Conservation (phyloP, 495 filamentous ascomycete genomes). For the Pseudotulostoma volvatum region DNA sequence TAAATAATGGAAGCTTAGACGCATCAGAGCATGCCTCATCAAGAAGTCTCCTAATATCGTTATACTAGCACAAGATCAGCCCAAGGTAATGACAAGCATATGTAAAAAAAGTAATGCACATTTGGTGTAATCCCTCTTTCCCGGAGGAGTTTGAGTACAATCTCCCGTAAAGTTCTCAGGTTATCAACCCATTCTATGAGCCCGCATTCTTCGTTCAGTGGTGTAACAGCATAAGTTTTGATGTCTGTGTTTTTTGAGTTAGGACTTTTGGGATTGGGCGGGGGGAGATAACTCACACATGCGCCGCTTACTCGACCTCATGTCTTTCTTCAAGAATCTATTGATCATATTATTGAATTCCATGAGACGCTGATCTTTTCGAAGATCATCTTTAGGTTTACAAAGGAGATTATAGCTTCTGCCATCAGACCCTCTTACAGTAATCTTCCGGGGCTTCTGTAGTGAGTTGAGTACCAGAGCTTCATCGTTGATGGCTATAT, state of each 20-base stretch:
- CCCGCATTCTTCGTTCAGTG: constrained; percentile 93
- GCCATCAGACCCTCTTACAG: constrained; percentile 75
- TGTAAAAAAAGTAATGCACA: no score
- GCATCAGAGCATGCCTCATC: constrained; percentile 38
- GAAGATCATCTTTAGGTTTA: constrained; percentile 95
- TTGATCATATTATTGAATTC: constrained; percentile 99
- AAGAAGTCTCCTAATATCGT: constrained; percentile 39
- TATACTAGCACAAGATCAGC: no score
- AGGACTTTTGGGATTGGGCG: no score
- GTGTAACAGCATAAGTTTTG: constrained; percentile 91
- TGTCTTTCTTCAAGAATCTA: constrained; percentile 73
- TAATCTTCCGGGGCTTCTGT: constrained; percentile 82
- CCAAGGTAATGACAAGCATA: no score
- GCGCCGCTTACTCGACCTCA: constrained; percentile 71
- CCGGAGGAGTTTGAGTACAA: constrained; percentile 62
- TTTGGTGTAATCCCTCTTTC: constrained; percentile 46
- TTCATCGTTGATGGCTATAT: constrained; percentile 35
- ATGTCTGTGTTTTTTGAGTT: constrained; percentile 71
- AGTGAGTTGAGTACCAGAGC: constrained; percentile 82
- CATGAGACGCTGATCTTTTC: constrained; percentile 95
- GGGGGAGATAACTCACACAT: constrained; percentile 32
- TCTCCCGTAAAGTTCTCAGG: constrained; percentile 82
- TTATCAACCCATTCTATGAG: constrained; percentile 99
- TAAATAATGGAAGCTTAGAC: constrained; percentile 49
- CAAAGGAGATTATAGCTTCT: constrained; percentile 75